Base-by-base conservation (phyloP, 164 flowering plant species). In the Warburgia ugandensis region DNA sequence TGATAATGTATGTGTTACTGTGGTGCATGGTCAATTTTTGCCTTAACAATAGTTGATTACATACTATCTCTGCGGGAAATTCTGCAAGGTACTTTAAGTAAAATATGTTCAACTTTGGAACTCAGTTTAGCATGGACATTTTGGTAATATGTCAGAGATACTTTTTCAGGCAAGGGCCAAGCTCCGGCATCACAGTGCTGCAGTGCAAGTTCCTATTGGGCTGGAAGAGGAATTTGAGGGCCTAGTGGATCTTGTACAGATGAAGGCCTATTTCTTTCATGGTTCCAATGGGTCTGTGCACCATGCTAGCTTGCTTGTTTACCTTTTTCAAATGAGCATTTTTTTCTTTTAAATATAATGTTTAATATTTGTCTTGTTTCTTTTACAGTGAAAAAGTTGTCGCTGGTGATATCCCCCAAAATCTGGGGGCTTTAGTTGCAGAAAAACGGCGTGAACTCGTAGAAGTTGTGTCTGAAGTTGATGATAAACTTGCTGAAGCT, bases 131-230 rank as follows among this genome's bases (percentile, higher is more conserved):
- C 9, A 42, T 16, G 21, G 14, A 19, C 17, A 4, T 19, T 0
- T 2, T 31, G 30, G 21, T 59, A 43, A 41, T 19, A 37, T 20
- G 2, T 17, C 29, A 29, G 19, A 2, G n/a, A 32, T 35, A 47
- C 48, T 11, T 48, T 22, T 58, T 55, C 44, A 94, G 97, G 88
- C 97, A 45, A 82, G 99, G 68, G 55, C 94, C 4, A 94, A 94
- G 72, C 90, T 94, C 37, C 83, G 96, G 35, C 97, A 94, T 68
- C 95, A 94, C 54, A 78, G 84, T 81, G 99, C 99, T 59, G 97
- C 99, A n/a, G 80, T 94, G 31, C 99, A 94, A 74, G 84, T 86
- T 53, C 99, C 99, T 26, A 86, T 94, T 61, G 99, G 99, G 22
- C 69, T 94, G 71, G 99, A 94, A 67, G 99, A 94, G 1, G 69